phyloP scores from a whole-genome alignment of 202 grass and related monocot genomes.

The Elaeis oleifera region DNA sequence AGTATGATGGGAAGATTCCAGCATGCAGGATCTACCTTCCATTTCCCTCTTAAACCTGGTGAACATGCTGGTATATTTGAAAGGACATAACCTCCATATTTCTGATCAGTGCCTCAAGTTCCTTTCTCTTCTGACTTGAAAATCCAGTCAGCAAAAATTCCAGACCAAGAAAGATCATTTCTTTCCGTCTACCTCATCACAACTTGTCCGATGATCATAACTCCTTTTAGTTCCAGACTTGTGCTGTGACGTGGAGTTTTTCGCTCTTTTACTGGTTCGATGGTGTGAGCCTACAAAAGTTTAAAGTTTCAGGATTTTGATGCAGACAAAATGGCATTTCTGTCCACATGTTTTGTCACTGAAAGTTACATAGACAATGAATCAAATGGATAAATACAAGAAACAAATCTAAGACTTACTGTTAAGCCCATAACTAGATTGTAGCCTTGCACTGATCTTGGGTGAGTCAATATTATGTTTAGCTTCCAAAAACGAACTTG shows the following conservation, averaged over 20 bases:
- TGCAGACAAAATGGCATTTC: conserved; percentile 5
- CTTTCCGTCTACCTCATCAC: conserved; percentile 23
- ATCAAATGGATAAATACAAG: too few relatives aligned
- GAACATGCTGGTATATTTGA: conserved; percentile 48
- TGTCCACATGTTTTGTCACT: too few relatives aligned
- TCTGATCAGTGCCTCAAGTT: conserved; percentile 49
- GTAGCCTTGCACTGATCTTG: conserved; percentile 36
- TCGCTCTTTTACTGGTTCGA: conserved; percentile 20
- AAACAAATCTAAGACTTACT: conserved; percentile 28
- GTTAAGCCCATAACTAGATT: conserved; percentile 30
- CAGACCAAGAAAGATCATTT: conserved; percentile 61
- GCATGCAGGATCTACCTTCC: conserved; percentile 26
- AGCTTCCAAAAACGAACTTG: conserved; percentile 41
- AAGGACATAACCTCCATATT: conserved; percentile 64
- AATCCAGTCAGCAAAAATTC: conserved; percentile 90
- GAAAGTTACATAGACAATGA: too few relatives aligned
- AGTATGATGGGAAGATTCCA: conserved; percentile 63
- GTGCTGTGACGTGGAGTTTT: conserved; percentile 11
- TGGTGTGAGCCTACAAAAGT: conserved; percentile 46
- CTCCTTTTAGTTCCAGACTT: conserved; percentile 19
- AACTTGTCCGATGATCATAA: conserved; percentile 12
- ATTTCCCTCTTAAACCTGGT: conserved; percentile 44
- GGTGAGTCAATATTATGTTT: conserved; percentile 30
- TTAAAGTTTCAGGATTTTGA: background rate
- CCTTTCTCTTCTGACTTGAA: conserved; percentile 55